phyloP scores from a whole-genome alignment of 345 rosid genomes.

The Murraya koenigii region DNA sequence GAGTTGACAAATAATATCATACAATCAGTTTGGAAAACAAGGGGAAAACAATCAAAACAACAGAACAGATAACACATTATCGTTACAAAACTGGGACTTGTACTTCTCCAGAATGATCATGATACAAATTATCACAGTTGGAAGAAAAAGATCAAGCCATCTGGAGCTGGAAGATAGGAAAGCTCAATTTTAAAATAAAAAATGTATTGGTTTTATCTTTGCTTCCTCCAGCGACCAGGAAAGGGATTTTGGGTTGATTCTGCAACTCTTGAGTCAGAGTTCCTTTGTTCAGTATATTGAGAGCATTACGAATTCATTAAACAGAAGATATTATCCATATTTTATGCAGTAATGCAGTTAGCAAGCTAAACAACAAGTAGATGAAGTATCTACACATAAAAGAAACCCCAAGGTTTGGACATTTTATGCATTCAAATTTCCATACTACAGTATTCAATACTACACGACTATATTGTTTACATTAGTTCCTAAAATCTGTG shows the following conservation, averaged over 20 bases:
- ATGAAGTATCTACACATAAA: no score
- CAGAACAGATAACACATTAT: background rate
- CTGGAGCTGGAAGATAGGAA: background rate
- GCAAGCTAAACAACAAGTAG: background rate
- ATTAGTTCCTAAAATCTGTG: background rate
- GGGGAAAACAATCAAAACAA: background rate
- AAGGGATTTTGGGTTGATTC: background rate
- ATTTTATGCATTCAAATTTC: background rate
- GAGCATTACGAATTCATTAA: background rate
- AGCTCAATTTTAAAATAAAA: background rate
- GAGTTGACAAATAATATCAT: constrained; percentile 18
- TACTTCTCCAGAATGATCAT: background rate
- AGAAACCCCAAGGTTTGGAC: no score
- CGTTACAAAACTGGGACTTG: background rate
- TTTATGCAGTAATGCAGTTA: background rate
- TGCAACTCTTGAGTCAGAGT: background rate
- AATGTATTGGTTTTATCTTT: background rate
- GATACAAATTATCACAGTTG: background rate
- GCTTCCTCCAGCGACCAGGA: background rate
- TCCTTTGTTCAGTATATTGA: background rate
- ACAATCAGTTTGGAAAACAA: constrained; percentile 8
- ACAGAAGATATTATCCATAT: background rate
- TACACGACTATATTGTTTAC: background rate
- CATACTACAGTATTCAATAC: background rate
- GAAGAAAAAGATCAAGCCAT: background rate